Conservation (phyloP, 2,329 filamentous ascomycete genomes). For the Fusarium sp. region DNA sequence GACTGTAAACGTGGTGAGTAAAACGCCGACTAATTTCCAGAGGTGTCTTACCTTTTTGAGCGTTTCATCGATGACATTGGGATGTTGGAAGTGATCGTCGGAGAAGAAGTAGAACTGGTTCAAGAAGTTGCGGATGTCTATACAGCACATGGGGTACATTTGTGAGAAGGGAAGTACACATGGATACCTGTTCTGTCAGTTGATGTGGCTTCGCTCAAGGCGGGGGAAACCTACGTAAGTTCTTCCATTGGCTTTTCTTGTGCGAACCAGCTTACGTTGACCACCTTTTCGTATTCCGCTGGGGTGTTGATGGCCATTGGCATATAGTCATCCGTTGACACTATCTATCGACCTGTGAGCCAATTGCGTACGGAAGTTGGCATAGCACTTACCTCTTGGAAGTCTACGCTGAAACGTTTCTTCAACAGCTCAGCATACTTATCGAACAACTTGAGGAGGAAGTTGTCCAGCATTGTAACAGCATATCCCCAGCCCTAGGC, state of each 20-base stretch:
- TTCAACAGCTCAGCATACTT: conserved; percentile 95
- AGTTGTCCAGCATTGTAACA: conserved; percentile 82
- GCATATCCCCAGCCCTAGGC: conserved; percentile 93
- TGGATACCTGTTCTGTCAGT: conserved; percentile 74
- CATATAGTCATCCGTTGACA: conserved; percentile 98
- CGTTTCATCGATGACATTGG: conserved; percentile 90
- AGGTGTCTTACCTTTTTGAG: conserved; percentile 73
- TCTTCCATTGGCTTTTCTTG: conserved; percentile 83
- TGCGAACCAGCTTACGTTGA: conserved; percentile 95
- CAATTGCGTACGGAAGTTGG: background rate
- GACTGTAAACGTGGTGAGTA: conserved; percentile 67
- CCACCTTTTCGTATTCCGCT: conserved; percentile 95
- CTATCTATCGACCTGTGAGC: conserved; percentile 62
- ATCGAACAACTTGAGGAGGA: conserved; percentile 89
- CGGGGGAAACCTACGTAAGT: conserved; percentile 70
- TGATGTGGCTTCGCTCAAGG: background rate
- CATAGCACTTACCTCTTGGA: conserved; percentile 78
- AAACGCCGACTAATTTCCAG: too few species aligned
- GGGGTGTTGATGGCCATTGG: conserved; percentile 94
- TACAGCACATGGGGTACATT: conserved; percentile 99
- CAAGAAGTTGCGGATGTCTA: conserved; percentile 96
- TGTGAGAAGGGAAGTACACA: conserved; percentile 97
- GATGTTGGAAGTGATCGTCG: conserved; percentile 94
- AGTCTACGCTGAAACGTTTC: conserved; percentile 92
- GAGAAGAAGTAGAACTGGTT: conserved; percentile 99